Evolutionary conservation across 1,284 basidiomycete genomes (phyloP).

Genomic region (Ganoderma sinense): DNA sequence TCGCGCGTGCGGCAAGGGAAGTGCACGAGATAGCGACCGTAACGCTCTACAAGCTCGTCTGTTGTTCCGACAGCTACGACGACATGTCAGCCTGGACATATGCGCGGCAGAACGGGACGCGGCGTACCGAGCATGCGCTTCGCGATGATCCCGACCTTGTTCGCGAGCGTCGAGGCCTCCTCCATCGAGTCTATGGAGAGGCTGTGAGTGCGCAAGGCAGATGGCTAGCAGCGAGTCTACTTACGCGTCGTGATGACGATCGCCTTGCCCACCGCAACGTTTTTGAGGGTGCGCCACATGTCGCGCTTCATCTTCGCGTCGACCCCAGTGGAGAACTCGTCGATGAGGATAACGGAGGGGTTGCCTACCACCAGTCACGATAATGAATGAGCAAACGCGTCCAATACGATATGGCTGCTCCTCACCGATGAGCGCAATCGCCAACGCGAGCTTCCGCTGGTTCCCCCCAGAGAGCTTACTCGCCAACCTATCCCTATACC

Average conservation of each 20-base stretch:
- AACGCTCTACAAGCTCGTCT: conserved; percentile 66
- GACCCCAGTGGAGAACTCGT: conserved; percentile 86
- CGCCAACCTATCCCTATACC: conserved; percentile 75
- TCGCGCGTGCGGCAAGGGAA: conserved; percentile 71
- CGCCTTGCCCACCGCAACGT: conserved; percentile 69
- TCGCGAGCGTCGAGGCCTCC: conserved; percentile 81
- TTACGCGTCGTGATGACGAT: conserved; percentile 75
- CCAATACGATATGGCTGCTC: too few species aligned
- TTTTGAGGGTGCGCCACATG: conserved; percentile 79
- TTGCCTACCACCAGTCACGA: conserved; percentile 55
- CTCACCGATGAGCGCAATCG: conserved; percentile 79
- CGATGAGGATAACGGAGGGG: conserved; percentile 79
- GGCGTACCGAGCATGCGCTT: conserved; percentile 68
- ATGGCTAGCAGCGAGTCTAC: conserved; percentile 36
- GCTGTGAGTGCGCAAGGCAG: conserved; percentile 31
- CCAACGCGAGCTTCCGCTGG: conserved; percentile 80
- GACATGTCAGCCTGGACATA: conserved; percentile 11
- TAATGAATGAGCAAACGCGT: too few species aligned
- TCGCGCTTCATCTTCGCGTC: conserved; percentile 86
- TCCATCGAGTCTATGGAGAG: conserved; percentile 73
- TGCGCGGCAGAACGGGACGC: not conserved
- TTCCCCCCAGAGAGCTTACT: conserved; percentile 82
- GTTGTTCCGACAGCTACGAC: conserved; percentile 70
- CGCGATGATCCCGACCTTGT: conserved; percentile 76
- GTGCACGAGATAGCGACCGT: conserved; percentile 82